Base-by-base conservation (phyloP, 1,284 basidiomycete species). In the Coriolopsis trogii region DNA sequence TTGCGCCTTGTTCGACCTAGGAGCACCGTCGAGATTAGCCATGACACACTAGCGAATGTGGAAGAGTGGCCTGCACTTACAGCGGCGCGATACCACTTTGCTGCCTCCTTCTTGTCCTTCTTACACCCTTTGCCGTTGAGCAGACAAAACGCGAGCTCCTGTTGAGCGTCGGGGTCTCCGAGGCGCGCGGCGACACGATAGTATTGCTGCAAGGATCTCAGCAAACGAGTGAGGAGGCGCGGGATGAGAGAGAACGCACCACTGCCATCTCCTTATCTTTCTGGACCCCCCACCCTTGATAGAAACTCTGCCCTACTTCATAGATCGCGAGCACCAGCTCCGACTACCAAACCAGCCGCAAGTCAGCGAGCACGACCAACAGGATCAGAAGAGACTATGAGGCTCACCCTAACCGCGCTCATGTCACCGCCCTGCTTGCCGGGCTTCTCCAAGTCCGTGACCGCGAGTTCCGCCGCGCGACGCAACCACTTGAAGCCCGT, bases 221-320 rank as follows among this genome's bases (percentile, higher is more conserved):
- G 28, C 30, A 13, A n/a, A n/a, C n/a, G n/a, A n/a, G n/a, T 15
- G n/a, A 7, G n/a, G 9, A 21, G 15, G 9, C 8, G 13, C 13
- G 9, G 9, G 50, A 8, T 10, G 6, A 37, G 25, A n/a, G 16
- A 2, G 23, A 9, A 82, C 86, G 48, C 64, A 88, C 86, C 41
- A 91, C 84, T 12, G 84, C 91, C 88, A 92, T 91, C 74, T 85
- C 87, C 71, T 87, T 88, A 70, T 95, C 92, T 70, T 91, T 91
- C 46, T 76, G 70, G 12, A 92, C 84, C 5, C 93, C 93, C 91
- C 93, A 95, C 0, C 93, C 93, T 56, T 91, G 89, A 67, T 91
- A 91, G 70, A 93, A 95, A 67, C 92, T 94, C 68, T 93, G 91
- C 1, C 91, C 93, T 6, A 96, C 89, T 71, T 96, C 93, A 66